Base-by-base conservation (phyloP, 2,329 filamentous ascomycete genomes). In the Ceratocystis lukuohia region DNA sequence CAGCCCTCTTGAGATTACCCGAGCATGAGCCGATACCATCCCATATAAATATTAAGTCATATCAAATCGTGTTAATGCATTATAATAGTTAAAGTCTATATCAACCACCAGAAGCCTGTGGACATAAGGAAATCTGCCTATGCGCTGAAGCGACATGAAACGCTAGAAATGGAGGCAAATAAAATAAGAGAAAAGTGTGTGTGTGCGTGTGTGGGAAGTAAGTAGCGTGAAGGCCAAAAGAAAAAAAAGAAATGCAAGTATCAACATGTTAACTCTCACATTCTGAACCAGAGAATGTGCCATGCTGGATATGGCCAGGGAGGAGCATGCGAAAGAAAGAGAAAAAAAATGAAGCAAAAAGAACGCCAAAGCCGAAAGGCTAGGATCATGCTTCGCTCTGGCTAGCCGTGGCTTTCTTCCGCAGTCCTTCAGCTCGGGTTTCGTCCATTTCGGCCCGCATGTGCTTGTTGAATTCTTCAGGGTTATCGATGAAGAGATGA, bases 401-500 rank as follows among this genome's bases (percentile, higher is more conserved):
- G 28, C 28, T 30, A 3, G 56, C 56, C n/a, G 50, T 17, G n/a
- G 46, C 62, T 41, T 62, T 64, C 50, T 65, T 63, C 30, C 64
- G 57, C 61, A 66, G 71, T 66, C 74, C 73, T 4, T 68, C 68
- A 41, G 71, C 71, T 61, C 71, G 73, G 1, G 80, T 82, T 56
- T 82, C 80, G 30, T 81, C 78, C 71, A 87, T 71, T 70, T 85
- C 83, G 69, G 79, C 77, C 17, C 73, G 74, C 10, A 85, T 75
- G 59, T 79, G 75, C 2, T 77, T 72, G 72, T 85, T 85, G 72
- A 85, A 85, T 63, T 80, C 78, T 0, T 82, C 78, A 0, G 82
- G 77, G 69, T 85, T 85, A 69, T 85, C 83, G 30, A 85, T 74
- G 72, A 85, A 84, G 7, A 85, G 71, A 71, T 85, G 82, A 62